Evolutionary conservation across 2,329 filamentous ascomycete species (phyloP).

Genomic region (Colletotrichum tropicicola): DNA sequence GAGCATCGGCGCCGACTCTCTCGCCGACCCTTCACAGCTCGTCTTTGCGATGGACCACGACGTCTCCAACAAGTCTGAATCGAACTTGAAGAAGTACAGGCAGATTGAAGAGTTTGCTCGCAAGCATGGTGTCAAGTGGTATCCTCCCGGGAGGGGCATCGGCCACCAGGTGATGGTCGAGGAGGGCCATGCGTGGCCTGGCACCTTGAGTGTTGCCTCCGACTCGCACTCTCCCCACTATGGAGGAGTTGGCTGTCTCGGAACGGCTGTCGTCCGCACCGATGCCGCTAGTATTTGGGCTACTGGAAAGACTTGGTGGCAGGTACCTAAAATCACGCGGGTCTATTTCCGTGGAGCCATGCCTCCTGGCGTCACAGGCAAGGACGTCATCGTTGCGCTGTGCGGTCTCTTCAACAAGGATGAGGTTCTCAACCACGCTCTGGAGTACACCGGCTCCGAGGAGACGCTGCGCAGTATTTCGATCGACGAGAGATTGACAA

Average conservation of each 20-base stretch:
- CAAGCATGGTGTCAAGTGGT: constrained; percentile 81
- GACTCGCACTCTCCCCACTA: constrained; percentile 87
- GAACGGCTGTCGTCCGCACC: constrained; percentile 80
- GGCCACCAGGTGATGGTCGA: constrained; percentile 92
- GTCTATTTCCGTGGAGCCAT: no score
- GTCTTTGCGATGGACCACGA: constrained; percentile 79
- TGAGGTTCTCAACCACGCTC: constrained; percentile 89
- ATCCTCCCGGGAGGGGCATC: constrained; percentile 80
- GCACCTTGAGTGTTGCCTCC: constrained; percentile 81
- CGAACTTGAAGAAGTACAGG: constrained; percentile 82
- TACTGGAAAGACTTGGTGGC: constrained; percentile 86
- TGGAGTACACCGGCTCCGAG: constrained; percentile 86
- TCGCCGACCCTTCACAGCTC: constrained; percentile 77
- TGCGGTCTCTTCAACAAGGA: constrained; percentile 87
- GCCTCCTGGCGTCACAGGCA: constrained; percentile 84
- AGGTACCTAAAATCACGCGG: constrained; percentile 84
- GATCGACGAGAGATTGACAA: constrained; percentile 78
- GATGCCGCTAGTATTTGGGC: constrained; percentile 90
- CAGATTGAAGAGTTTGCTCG: constrained; percentile 85
- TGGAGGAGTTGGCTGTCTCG: constrained; percentile 79
- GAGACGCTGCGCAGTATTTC: constrained; percentile 78
- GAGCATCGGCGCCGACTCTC: constrained; percentile 78
- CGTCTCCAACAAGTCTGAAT: background rate
- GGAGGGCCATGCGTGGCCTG: constrained; percentile 84
- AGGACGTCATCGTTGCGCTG: constrained; percentile 92